phyloP scores from a whole-genome alignment of 306 rosid species.

The Pyrus bretschneideri region DNA sequence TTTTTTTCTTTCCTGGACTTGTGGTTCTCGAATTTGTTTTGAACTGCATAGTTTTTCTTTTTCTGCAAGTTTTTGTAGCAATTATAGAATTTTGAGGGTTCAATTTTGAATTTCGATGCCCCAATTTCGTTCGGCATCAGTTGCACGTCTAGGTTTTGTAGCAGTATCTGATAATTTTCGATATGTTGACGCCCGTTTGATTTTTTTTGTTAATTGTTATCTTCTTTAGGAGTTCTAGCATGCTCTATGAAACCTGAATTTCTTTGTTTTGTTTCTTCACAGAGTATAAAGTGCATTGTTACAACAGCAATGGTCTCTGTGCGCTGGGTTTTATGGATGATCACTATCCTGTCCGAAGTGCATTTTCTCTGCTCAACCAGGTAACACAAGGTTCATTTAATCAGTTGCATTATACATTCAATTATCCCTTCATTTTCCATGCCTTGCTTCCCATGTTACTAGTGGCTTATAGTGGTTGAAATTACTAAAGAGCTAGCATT shows the following conservation, averaged over 20 bases:
- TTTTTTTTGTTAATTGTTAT: too few relatives aligned
- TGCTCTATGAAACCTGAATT: neutral
- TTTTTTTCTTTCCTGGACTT: neutral
- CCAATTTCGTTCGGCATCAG: neutral
- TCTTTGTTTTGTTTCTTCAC: neutral
- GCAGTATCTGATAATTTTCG: too few relatives aligned
- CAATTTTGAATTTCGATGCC: neutral
- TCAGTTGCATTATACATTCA: too few relatives aligned
- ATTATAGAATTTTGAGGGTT: neutral
- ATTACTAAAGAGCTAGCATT: neutral
- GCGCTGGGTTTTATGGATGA: constrained; percentile 98
- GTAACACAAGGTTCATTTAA: constrained; percentile 19
- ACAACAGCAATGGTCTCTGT: constrained; percentile 92
- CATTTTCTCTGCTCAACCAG: constrained; percentile 89
- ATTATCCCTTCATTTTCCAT: neutral
- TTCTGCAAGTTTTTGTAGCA: neutral
- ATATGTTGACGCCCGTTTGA: too few relatives aligned
- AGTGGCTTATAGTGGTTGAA: neutral
- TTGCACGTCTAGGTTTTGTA: too few relatives aligned
- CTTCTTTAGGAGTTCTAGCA: too few relatives aligned
- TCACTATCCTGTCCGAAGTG: constrained; percentile 89
- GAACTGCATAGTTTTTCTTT: neutral
- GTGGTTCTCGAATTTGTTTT: neutral
- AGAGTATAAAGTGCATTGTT: constrained; percentile 92
- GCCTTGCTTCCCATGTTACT: neutral